phyloP scores from a whole-genome alignment of 129 eudicot genomes.

The Ambrosia trifida region DNA sequence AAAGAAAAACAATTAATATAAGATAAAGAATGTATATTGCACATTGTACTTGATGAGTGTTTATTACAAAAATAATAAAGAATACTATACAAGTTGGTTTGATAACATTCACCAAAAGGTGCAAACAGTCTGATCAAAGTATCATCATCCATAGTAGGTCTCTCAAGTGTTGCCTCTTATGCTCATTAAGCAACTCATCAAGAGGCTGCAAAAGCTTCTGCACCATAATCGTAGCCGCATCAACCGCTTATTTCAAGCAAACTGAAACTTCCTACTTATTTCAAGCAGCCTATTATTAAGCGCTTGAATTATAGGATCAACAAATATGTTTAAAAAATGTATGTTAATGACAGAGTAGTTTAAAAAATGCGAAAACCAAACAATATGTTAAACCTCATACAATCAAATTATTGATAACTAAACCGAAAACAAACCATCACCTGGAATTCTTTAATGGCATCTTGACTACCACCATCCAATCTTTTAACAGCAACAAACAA shows the following conservation, averaged over 20 bases:
- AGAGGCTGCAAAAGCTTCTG: constrained; percentile 85
- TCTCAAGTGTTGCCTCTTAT: constrained; percentile 84
- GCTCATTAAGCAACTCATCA: constrained; percentile 81
- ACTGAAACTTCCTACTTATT: constrained; percentile 68
- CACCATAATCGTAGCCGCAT: constrained; percentile 83
- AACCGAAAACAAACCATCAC: constrained; percentile 22
- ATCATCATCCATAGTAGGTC: constrained; percentile 75
- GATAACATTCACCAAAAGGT: constrained; percentile 71
- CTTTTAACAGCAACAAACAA: constrained; percentile 62
- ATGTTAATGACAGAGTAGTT: too few species aligned
- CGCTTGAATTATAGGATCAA: constrained; percentile 76
- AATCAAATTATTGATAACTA: not conserved
- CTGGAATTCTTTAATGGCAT: constrained; percentile 64
- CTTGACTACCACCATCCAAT: constrained; percentile 46
- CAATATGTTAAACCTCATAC: not conserved
- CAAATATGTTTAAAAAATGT: too few species aligned
- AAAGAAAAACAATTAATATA: too few species aligned
- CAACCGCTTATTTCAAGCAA: constrained; percentile 70
- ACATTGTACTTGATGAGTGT: too few species aligned
- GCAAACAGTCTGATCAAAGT: constrained; percentile 59
- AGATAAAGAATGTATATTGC: too few species aligned
- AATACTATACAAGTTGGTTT: too few species aligned
- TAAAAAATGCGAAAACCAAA: constrained; percentile 42
- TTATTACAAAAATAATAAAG: too few species aligned
- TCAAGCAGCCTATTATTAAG: constrained; percentile 65